Evolutionary conservation across 2,329 filamentous ascomycete species (phyloP), one percentile per base, ranked within the genome.

Genomic region (Beauveria caledonica): DNA sequence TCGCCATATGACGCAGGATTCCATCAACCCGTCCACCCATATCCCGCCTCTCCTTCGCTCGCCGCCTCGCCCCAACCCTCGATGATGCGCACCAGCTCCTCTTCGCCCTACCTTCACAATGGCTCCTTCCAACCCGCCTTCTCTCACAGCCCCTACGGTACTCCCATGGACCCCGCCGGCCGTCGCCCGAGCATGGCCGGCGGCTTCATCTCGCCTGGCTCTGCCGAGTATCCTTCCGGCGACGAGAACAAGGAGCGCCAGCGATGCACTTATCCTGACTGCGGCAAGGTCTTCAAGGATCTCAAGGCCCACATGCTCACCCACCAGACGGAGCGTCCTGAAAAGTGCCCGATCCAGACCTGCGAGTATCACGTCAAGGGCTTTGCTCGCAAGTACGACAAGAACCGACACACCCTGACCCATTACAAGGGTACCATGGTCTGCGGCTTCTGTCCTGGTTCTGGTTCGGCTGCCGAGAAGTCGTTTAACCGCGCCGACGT

Each of bases 391-490:
- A 96, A 96, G 76, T 97, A 97, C 72, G 92, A 97, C 79, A 96
- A 96, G 81, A 96, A 96, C 76, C 81, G 92, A 49, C 92, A 97
- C 73, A 96, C 92, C 5, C 76, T 96, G 64, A 97, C 92, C 5
- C 92, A 97, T 73, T 97, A 96, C 82, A 96, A 96, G 77, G 92
- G 92, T 45, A 96, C 90, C 53, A 96, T 96, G 92, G 90, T 96
- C 25, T 97, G 92, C 71, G 92, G 91, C 33, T 97, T 96, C 77
- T 96, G 92, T 68, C 90, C 92, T 1, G 90, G 91, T 39, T 91
- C 90, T 29, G 92, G 92, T 4, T 93, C 91, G 5, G 84, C 91
- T 8, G 88, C 89, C 1, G 92, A 96, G 76, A 97, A 96, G 83
- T 93, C 89, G 65, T 97, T 97, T 72, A 96, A 97, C 78, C 86